phyloP scores from a whole-genome alignment of 2,329 filamentous ascomycete genomes.

The Corynespora cassiicola region DNA sequence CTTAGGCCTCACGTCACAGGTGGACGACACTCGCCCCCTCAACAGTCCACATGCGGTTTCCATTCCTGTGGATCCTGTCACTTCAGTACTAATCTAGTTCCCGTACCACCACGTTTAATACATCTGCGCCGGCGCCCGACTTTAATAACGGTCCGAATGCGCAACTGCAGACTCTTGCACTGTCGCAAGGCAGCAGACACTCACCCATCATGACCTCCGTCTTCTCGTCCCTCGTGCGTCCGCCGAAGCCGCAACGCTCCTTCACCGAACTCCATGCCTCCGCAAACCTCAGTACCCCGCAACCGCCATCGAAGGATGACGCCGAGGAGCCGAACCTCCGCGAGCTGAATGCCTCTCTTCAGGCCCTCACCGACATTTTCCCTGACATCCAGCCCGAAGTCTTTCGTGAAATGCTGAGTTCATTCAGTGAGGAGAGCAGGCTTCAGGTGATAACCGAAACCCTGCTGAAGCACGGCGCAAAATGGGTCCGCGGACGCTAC shows the following conservation, averaged over 20 bases:
- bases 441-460: slow-evolving; percentile 79
- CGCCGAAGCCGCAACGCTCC: slow-evolving; percentile 23
- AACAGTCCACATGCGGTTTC: not conserved
- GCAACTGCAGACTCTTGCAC: slow-evolving; percentile 3
- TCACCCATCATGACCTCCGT: slow-evolving; percentile 42
- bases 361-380: slow-evolving; percentile 73
- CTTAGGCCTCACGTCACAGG: too few relatives aligned
- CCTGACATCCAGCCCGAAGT: slow-evolving; percentile 83
- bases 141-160: slow-evolving; percentile 9
- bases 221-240: slow-evolving; percentile 43
- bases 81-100: not conserved
- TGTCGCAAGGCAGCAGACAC: too few relatives aligned
- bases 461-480: slow-evolving; percentile 73
- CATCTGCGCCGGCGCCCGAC: not conserved
- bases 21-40: not conserved
- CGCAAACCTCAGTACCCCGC: slow-evolving; percentile 3
- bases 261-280: slow-evolving; percentile 13
- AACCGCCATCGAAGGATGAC: slow-evolving; percentile 14
- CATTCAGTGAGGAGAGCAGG: slow-evolving; percentile 77
- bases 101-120: not conserved
- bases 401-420: slow-evolving; percentile 79
- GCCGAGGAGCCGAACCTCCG: slow-evolving; percentile 67
- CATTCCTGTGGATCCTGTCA: not conserved
- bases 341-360: slow-evolving; percentile 73
- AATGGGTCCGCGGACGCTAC: slow-evolving; percentile 73